Evolutionary conservation across 805 yeast genomes (phyloP), one percentile per base, ranked within the genome.

Genomic region (Komagataella populi): DNA sequence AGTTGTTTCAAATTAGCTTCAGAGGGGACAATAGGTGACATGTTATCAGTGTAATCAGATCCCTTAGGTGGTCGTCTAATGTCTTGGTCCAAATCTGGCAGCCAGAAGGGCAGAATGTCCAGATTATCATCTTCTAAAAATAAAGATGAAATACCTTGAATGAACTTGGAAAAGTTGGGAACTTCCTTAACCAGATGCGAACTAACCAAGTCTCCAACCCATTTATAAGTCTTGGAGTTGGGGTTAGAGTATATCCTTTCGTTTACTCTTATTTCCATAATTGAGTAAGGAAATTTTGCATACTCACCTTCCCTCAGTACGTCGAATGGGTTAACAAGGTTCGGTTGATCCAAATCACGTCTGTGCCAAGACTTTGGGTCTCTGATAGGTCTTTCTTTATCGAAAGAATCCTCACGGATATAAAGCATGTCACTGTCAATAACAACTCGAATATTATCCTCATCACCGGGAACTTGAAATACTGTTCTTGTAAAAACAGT

Each of bases 401-500:
- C 99, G 63, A 93, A 93, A 65, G 91, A 82, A 66, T 93, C 99
- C 68, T 93, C 99, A 66, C 99, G 83, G 46, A 91, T 89, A 96
- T 93, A 87, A 16, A 95, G 74, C 57, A 93, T 77, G 70, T 93
- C 98, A 0, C 98, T 91, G 65, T 93, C 99, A 56, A 93, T 80
- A 47, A 99, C 93, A 57, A 95, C 93, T 74, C 99, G 89, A 45
- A 93, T 99, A 62, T 99, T 81, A 5, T 99, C 99, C 39, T 30
- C 39, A 68, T 93, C 99, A 53, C 99, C 99, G 4, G 99, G 99
- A 53, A 93, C 78, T 72, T 93, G 99, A 78, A 93, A 93, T 2
- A 99, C 99, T 44, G 99, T 93, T 74, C 99, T 85, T 69, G 90
- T 89, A 70, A 93, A 93, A 67, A 93, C 93, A 0, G 97, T 87